Evolutionary conservation across 2,329 filamentous ascomycete genomes (phyloP).

Genomic region (Aspergillus quadricinctus): DNA sequence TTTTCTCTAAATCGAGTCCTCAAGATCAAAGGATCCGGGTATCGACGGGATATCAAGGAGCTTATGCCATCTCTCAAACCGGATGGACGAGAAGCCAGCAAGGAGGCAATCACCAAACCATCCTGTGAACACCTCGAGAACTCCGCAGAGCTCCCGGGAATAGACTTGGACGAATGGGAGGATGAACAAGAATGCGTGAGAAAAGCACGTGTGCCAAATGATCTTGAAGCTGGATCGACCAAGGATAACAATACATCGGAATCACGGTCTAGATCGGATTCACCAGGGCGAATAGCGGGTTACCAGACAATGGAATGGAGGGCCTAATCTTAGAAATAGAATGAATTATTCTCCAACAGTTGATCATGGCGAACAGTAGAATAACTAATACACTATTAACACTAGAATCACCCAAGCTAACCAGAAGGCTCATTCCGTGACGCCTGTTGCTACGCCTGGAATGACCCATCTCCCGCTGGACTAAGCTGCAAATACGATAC

Average conservation of each 20-base stretch:
- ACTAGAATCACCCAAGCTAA: no score
- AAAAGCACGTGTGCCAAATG: neutral
- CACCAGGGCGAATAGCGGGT: no score
- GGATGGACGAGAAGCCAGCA: neutral
- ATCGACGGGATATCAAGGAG: conserved; percentile 3
- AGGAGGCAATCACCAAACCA: neutral
- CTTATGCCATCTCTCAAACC: neutral
- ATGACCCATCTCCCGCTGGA: no score
- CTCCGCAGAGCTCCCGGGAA: neutral
- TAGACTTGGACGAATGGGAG: neutral
- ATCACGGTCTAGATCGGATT: neutral
- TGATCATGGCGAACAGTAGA: no score
- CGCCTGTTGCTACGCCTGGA: no score
- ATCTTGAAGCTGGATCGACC: conserved; percentile 1
- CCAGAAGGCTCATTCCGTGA: no score
- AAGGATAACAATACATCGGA: neutral
- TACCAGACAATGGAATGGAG: no score
- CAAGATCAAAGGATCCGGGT: conserved; percentile 6
- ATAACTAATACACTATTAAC: no score
- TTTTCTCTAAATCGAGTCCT: conserved; percentile 12
- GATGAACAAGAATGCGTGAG: no score
- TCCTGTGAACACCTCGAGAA: neutral
- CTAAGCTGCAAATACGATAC: no score
- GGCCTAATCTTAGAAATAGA: no score
- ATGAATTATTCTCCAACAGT: no score